Conservation (phyloP, 331 rosid genomes). For the Quercus phellos region DNA sequence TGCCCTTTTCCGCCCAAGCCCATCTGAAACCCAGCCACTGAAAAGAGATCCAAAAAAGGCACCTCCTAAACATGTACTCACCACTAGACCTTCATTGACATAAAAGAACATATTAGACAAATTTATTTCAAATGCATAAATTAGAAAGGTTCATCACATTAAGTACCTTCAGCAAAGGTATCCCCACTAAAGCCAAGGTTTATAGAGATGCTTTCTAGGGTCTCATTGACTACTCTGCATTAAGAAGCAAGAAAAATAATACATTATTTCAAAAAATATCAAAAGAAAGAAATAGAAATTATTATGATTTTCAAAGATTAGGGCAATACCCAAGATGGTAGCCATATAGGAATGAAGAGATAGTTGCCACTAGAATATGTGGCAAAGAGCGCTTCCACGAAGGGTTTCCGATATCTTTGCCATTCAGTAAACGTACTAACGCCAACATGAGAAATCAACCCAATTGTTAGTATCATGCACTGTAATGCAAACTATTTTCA, state of each 20-base stretch:
- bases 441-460: slow-evolving; percentile 24
- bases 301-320: slow-evolving; percentile 15
- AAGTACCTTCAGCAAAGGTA: slow-evolving; percentile 74
- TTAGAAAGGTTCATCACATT: not conserved
- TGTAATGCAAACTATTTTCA: slow-evolving; percentile 1
- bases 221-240: slow-evolving; percentile 84
- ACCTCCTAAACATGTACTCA: slow-evolving; percentile 80
- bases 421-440: slow-evolving; percentile 35
- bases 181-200: slow-evolving; percentile 74
- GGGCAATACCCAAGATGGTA: slow-evolving; percentile 72
- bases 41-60: slow-evolving; percentile 77
- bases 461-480: slow-evolving; percentile 19
- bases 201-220: slow-evolving; percentile 74
- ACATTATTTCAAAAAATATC: slow-evolving; percentile 2
- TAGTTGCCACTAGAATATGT: slow-evolving; percentile 60
- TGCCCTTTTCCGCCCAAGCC: slow-evolving; percentile 81
- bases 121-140: not conserved
- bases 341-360: slow-evolving; percentile 79
- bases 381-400: slow-evolving; percentile 60
- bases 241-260: slow-evolving; percentile 23
- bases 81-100: slow-evolving; percentile 73
- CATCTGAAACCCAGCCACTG: slow-evolving; percentile 79
- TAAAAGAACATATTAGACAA: slow-evolving; percentile 8
- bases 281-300: slow-evolving; percentile 9
- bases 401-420: slow-evolving; percentile 43